These are phyloP conservation scores for Chrysophaeum taylorii DNA, from an alignment of 352 stramenopile species.

Conservation along the genomic window DNA sequence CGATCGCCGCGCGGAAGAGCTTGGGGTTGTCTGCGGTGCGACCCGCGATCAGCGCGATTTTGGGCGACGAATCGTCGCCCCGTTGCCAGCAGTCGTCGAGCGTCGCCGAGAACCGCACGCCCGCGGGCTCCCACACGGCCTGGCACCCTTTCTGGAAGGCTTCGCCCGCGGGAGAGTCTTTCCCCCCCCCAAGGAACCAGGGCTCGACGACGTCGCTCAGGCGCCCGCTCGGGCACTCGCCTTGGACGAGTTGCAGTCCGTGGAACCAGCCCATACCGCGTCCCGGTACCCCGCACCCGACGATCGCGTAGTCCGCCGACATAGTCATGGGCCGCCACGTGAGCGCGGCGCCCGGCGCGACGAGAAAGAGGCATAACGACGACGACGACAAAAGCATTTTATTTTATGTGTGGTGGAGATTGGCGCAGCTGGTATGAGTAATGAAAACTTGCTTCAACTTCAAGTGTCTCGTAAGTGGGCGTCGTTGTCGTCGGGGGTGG, in stretches of 20 bases:
- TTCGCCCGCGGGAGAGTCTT: slow-evolving; percentile 7
- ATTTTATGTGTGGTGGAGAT: no score
- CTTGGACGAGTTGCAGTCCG: slow-evolving; percentile 20
- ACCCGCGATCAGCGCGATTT: slow-evolving; percentile 47
- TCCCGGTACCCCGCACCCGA: slow-evolving; percentile 21
- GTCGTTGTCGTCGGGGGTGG: no score
- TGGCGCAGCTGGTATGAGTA: no score
- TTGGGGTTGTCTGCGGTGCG: slow-evolving; percentile 51
- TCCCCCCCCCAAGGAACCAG: slow-evolving; percentile 18
- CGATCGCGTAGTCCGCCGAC: slow-evolving; percentile 4
- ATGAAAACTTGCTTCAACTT: no score
- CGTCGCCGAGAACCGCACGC: neutral
- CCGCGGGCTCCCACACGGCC: neutral
- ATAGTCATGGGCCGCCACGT: no score
- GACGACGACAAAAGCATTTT: no score
- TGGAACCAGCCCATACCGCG: slow-evolving; percentile 28
- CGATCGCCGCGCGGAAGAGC: slow-evolving; percentile 46
- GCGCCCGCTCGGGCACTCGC: neutral
- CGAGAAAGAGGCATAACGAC: no score
- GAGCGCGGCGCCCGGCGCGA: no score
- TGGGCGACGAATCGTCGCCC: slow-evolving; percentile 15
- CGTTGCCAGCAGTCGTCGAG: slow-evolving; percentile 8
- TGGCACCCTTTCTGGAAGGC: neutral
- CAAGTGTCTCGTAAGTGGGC: no score
- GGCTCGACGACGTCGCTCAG: slow-evolving; percentile 19